Evolutionary conservation across 2,329 filamentous ascomycete genomes (phyloP).

Genomic region (Paraphoma chrysanthemicola): DNA sequence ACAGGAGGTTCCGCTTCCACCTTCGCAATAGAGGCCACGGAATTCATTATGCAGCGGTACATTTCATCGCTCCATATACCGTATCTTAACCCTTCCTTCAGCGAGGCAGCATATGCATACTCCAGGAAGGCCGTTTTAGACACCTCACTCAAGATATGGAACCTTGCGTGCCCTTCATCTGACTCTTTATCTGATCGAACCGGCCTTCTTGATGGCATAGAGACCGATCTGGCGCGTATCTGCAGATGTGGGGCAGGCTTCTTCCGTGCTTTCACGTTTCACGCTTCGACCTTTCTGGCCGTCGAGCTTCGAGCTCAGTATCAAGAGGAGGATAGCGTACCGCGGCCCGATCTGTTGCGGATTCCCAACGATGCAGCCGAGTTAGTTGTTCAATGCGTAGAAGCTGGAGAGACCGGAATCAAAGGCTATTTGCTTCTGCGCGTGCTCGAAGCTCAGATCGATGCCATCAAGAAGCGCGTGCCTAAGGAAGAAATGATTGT

Average conservation of each 20-base stretch:
- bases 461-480: constrained; percentile 22
- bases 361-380: constrained; percentile 27
- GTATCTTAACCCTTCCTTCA: constrained; percentile 27
- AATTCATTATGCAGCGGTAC: constrained; percentile 38
- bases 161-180: constrained; percentile 12
- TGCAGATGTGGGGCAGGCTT: constrained; percentile 32
- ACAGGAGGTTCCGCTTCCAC: neutral
- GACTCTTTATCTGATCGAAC: neutral
- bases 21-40: constrained; percentile 27
- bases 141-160: constrained; percentile 37
- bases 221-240: constrained; percentile 26
- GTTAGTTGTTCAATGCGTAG: constrained; percentile 26
- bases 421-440: constrained; percentile 36
- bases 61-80: constrained; percentile 33
- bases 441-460: constrained; percentile 27
- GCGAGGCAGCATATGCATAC: constrained; percentile 32
- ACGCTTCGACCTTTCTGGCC: constrained; percentile 27
- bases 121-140: constrained; percentile 35
- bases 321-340: constrained; percentile 34
- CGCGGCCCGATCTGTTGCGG: constrained; percentile 23
- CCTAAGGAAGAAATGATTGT: constrained; percentile 15
- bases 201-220: neutral
- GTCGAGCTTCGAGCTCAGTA: constrained; percentile 30
- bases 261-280: constrained; percentile 30
- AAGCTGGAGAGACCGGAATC: constrained; percentile 38